These are phyloP conservation scores for Protomyces inouyei DNA, from an alignment of 1,139 yeast genomes.

Conservation along the genomic window DNA sequence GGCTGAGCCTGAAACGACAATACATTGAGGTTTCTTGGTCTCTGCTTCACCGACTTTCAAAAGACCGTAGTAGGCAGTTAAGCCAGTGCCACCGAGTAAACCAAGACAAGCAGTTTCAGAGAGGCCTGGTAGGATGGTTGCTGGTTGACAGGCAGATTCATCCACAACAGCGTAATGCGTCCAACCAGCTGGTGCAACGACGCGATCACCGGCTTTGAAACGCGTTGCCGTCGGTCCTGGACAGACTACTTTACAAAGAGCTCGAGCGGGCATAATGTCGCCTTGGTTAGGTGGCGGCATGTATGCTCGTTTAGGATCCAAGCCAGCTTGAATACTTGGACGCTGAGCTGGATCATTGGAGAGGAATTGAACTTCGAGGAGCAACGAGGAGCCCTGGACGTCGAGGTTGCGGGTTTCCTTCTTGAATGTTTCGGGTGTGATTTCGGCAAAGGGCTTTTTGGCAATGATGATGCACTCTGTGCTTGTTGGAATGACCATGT, in stretches of 20 bases:
- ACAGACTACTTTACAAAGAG: neutral
- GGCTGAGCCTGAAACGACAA: conserved; percentile 60
- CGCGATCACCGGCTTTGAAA: conserved; percentile 26
- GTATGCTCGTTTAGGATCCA: neutral
- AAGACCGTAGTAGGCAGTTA: conserved; percentile 60
- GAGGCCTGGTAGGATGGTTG: neutral
- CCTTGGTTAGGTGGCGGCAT: neutral
- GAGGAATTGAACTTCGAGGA: neutral
- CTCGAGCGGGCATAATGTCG: neutral
- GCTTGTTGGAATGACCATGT: neutral
- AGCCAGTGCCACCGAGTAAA: conserved; percentile 53
- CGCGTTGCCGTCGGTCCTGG: conserved; percentile 6
- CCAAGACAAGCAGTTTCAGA: conserved; percentile 38
- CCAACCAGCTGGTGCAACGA: conserved; percentile 15
- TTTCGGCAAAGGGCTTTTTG: neutral
- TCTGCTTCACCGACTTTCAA: conserved; percentile 35
- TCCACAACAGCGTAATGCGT: conserved; percentile 14
- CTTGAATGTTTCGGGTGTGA: neutral
- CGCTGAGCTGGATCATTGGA: neutral
- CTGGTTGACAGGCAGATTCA: conserved; percentile 26
- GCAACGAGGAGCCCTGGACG: neutral
- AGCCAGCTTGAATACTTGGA: neutral
- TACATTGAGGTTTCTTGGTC: conserved; percentile 35
- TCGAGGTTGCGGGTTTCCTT: neutral
- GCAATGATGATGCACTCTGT: neutral